Base-by-base conservation (phyloP, 352 stramenopile genomes). In the Globisporangium mamillatum region DNA sequence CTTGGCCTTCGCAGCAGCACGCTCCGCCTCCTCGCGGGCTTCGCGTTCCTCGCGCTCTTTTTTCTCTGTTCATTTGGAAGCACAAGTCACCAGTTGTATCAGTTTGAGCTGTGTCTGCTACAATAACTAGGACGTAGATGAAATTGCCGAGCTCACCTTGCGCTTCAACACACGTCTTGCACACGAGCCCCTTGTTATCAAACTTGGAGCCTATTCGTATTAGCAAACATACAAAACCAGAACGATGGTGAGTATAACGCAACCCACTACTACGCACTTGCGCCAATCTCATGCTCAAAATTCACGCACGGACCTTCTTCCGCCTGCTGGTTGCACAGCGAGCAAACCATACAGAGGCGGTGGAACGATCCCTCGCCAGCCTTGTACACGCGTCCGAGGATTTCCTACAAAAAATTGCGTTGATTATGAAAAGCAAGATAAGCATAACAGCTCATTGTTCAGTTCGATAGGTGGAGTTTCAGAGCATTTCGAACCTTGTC, bases 321-420 rank as follows among this genome's bases (percentile, higher is more conserved):
- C 1, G 85, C 71, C 16, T 89, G 70, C 67, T 93, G 91, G 25
- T 82, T 73, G 70, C 84, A 94, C 36, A 81, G 70, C 0, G 83
- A 87, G 70, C 86, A 94, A 34, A 88, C 60, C 83, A 94, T 92
- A 60, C 86, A 94, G 16, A 92, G 75, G 55, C 89, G 89, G 68
- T 94, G 86, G 75, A 92, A 94, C 3, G 77, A 78, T 1, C 71
- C 69, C 34, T 85, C 82, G 0, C 74, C 86, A 62, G 77, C 81
- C 27, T 88, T 86, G 60, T 94, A 90, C 63, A 89, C 80, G 29
- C 84, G 81, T 1, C 86, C 86, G 36, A 94, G 77, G 48, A 94
- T 92, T 75, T 94, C 86, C 78, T 89, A 60, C 25, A 20, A n/a
- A 41, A 20, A n/a, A 41, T 29, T 10, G 24, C 44, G 9, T 18